phyloP scores from a whole-genome alignment of 2,329 filamentous ascomycete genomes.

The Pseudogymnoascus pannorum region DNA sequence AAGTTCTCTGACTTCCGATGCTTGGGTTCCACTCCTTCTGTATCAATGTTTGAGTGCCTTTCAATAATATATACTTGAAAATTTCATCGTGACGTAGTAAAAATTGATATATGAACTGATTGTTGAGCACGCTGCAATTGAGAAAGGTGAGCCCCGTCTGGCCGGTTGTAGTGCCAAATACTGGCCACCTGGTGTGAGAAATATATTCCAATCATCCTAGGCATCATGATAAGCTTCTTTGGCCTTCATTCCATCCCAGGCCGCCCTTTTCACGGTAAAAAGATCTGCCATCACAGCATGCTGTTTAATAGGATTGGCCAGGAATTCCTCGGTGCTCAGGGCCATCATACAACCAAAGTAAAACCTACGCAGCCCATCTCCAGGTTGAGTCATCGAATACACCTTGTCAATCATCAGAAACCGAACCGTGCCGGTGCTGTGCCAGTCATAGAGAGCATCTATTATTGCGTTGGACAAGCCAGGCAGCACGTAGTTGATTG shows the following conservation, averaged over 20 bases:
- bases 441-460: not conserved
- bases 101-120: not conserved
- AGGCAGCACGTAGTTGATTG: not conserved
- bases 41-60: not conserved
- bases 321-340: not conserved
- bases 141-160: not conserved
- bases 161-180: not conserved
- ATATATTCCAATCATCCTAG: not conserved
- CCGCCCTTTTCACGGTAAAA: not conserved
- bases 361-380: not conserved
- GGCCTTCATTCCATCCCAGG: not conserved
- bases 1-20: not conserved
- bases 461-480: not conserved
- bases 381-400: not conserved
- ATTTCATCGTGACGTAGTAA: not conserved
- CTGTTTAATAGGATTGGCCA: not conserved
- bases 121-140: not conserved
- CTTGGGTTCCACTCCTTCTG: too few species aligned
- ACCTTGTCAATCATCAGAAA: not conserved
- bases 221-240: not conserved
- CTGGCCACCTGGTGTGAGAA: not conserved
- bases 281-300: not conserved
- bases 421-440: not conserved
- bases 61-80: not conserved
- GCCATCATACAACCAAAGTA: not conserved